Evolutionary conservation across 1,284 basidiomycete species (phyloP), one percentile per base, ranked within the genome.

Genomic region (Gomphus bonarii): DNA sequence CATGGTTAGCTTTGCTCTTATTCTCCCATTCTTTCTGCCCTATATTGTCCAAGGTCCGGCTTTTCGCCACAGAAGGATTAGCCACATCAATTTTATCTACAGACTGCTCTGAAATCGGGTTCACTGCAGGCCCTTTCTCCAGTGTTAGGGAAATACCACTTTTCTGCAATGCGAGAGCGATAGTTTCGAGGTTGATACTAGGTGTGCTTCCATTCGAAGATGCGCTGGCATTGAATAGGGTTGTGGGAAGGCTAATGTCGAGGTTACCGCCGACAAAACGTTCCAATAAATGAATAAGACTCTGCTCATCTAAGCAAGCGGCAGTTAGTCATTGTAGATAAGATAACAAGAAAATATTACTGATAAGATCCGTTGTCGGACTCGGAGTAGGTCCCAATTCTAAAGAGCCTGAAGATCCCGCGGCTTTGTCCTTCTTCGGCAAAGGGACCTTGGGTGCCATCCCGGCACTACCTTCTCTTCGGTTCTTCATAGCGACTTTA

Each of bases 401-500:
- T 14, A 28, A 28, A 28, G 25, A 28, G 25, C 25, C 25, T 28
- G 48, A 40, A 30, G 25, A 16, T 28, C 25, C 25, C 42, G 30
- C 30, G 22, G 36, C n/a, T 31, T 50, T 43, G 10, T 25, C 47
- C 18, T 50, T 57, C 28, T 50, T 57, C 12, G 28, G 20, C 12
- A 40, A 28, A 14, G 33, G 36, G 4, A 51, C 33, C n/a, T 44
- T 54, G 12, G 36, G 42, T 30, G 52, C 52, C 38, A 44, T 54
- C 12, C 55, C 55, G 10, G 55, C 55, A 48, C 55, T 72, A 50
- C 76, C 80, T 61, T 88, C 87, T 55, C 87, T 79, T 42, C 87
- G 75, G 63, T 90, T 90, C 38, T 85, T 76, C 87, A 90, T 90
- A 33, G 86, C 84, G 64, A 90, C 86, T 69, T 87, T 88, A 68